Base-by-base conservation (phyloP, 1,139 yeast species). In the Debaryomyces coudertii region DNA sequence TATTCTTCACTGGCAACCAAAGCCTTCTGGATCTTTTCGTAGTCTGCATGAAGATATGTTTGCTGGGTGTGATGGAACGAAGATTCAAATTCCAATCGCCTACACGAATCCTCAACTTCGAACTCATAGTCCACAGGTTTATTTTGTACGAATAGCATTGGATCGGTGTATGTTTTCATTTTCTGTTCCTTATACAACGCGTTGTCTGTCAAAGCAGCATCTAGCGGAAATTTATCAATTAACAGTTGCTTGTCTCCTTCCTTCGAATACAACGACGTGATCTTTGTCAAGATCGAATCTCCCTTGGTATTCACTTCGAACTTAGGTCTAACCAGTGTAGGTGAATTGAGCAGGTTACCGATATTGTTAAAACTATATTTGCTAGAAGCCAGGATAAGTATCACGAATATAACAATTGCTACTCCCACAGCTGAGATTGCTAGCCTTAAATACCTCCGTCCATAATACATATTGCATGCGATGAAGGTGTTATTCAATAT, bases 141-240 rank as follows among this genome's bases (percentile, higher is more conserved):
- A 15, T 50, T 53, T 7, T 44, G 38, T 5, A 53, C 31, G 15
- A 44, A 40, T 4, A 34, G 34, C 15, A 45, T 42, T 2, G 68
- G 63, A 44, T 64, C 68, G 2, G 61, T 53, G 37, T 53, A 65
- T 1, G 59, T 52, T 5, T 49, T 48, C 46, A 63, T 25, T 4
- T 29, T 8, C 33, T 15, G 20, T 7, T 18, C 31, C 4, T 29
- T 30, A 24, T 42, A 46, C 28, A 30, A 20, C 23, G 27, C 39
- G 16, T 34, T 30, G 2, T 43, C 35, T 7, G 49, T 22, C 25
- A 52, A 36, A 11, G 36, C 20, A 5, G 27, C 36, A 7, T 47
- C 35, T 14, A 55, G 46, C 11, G 59, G 59, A 43, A 54, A 54
- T 8, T 22, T 30, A 27, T 38, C 41, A n/a, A 38, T 28, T 27